These are phyloP conservation scores for Prunella vulgaris DNA, from an alignment of 257 asterid species.

Conservation along the genomic window DNA sequence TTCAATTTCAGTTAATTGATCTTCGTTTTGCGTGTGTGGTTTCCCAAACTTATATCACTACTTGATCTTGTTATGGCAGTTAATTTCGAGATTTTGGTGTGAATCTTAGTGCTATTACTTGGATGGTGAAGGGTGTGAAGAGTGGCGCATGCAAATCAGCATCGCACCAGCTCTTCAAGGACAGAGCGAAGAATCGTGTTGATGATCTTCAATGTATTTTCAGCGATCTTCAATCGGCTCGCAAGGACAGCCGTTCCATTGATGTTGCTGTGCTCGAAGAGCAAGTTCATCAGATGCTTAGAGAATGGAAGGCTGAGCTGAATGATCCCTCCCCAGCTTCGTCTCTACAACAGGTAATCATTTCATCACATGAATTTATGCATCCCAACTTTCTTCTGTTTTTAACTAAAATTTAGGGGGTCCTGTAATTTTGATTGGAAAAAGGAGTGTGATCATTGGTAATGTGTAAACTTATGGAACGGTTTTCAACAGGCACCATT, in stretches of 20 bases:
- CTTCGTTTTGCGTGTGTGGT: too few species aligned
- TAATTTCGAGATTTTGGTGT: conserved; percentile 9
- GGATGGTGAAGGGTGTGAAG: conserved; percentile 82
- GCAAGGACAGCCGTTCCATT: conserved; percentile 76
- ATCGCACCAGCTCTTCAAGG: conserved; percentile 89
- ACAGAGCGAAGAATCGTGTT: conserved; percentile 77
- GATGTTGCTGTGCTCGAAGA: conserved; percentile 86
- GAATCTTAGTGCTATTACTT: conserved; percentile 10
- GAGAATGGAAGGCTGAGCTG: conserved; percentile 93
- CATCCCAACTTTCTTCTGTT: too few species aligned
- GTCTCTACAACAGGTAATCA: conserved; percentile 68
- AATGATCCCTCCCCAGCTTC: conserved; percentile 86
- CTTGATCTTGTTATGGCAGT: conserved; percentile 33
- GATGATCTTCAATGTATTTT: conserved; percentile 95
- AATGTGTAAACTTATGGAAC: too few species aligned
- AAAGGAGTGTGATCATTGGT: too few species aligned
- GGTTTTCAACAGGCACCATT: background rate
- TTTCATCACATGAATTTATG: conserved; percentile 4
- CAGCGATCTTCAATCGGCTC: conserved; percentile 70
- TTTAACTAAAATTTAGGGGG: background rate
- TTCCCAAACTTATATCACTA: background rate
- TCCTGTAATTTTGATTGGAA: background rate
- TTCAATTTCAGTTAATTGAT: background rate
- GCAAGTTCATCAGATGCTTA: conserved; percentile 94
- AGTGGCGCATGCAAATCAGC: conserved; percentile 71